These are phyloP conservation scores for Adenanthera pavonina DNA, from an alignment of 306 rosid species.

Conservation along the genomic window DNA sequence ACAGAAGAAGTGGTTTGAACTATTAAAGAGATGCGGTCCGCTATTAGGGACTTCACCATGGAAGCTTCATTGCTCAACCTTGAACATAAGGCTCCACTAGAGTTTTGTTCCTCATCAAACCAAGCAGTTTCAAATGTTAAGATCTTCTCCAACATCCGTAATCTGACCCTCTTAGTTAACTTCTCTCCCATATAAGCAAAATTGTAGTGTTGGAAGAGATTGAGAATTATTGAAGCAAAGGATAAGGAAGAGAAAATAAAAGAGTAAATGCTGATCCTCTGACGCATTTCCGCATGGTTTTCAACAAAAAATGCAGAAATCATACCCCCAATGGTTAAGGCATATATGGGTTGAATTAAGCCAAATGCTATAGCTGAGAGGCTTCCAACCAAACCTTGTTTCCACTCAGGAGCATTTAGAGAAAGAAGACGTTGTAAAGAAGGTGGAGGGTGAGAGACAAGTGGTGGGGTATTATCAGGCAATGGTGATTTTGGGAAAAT, in stretches of 20 bases:
- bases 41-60: constrained; percentile 91
- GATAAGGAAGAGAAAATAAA: constrained; percentile 69
- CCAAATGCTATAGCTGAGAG: constrained; percentile 83
- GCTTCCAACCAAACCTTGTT: constrained; percentile 76
- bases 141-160: constrained; percentile 77
- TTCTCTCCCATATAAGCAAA: constrained; percentile 90
- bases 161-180: constrained; percentile 73
- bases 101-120: constrained; percentile 86
- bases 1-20: constrained; percentile 92
- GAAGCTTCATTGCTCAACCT: constrained; percentile 90
- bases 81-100: constrained; percentile 86
- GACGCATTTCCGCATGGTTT: constrained; percentile 76
- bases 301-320: constrained; percentile 83
- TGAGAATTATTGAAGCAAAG: constrained; percentile 66
- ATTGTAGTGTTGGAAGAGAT: constrained; percentile 84
- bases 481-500: constrained; percentile 66
- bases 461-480: constrained; percentile 35
- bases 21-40: constrained; percentile 73
- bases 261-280: constrained; percentile 70
- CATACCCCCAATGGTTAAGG: constrained; percentile 91
- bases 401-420: constrained; percentile 88
- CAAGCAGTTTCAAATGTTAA: constrained; percentile 90
- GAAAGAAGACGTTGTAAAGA: constrained; percentile 75
- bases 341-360: constrained; percentile 87
- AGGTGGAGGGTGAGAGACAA: constrained; percentile 55